Conservation (phyloP, 1,139 yeast genomes). For the Kluyveromyces sp. region DNA sequence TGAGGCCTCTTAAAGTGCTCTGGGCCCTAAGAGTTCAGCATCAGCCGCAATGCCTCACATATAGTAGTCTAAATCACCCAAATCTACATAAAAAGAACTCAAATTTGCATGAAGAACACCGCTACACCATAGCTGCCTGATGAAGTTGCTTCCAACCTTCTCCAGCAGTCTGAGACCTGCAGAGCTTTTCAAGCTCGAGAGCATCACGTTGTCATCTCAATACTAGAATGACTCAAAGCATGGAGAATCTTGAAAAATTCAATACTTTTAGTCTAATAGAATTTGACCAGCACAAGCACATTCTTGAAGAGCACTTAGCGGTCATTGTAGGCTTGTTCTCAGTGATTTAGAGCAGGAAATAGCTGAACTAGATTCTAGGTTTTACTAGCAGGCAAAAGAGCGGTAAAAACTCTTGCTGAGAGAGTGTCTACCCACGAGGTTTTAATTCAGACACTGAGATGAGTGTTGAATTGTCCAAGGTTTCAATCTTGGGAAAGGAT, state of each 20-base stretch:
- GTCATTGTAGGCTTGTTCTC: too few species aligned
- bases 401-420: background rate
- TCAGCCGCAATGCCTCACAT: too few species aligned
- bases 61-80: background rate
- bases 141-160: background rate
- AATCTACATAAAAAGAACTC: background rate
- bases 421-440: background rate
- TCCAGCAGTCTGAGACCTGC: too few species aligned
- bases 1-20: background rate
- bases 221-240: background rate
- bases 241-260: background rate
- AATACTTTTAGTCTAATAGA: background rate
- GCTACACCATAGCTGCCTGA: background rate
- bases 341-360: too few species aligned
- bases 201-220: background rate
- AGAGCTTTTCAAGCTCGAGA: too few species aligned
- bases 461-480: conserved; percentile 36
- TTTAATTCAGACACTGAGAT: background rate
- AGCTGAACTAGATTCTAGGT: background rate
- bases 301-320: too few species aligned
- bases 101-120: background rate
- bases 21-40: too few species aligned
- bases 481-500: conserved; percentile 71
- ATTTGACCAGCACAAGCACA: too few species aligned
- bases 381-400: background rate